Percentiles rank a stretch among this genome's conserved stretches.
Evolutionary conservation across 2,329 filamentous ascomycete genomes (phyloP).

Genomic region (Didymella keratinophila): DNA sequence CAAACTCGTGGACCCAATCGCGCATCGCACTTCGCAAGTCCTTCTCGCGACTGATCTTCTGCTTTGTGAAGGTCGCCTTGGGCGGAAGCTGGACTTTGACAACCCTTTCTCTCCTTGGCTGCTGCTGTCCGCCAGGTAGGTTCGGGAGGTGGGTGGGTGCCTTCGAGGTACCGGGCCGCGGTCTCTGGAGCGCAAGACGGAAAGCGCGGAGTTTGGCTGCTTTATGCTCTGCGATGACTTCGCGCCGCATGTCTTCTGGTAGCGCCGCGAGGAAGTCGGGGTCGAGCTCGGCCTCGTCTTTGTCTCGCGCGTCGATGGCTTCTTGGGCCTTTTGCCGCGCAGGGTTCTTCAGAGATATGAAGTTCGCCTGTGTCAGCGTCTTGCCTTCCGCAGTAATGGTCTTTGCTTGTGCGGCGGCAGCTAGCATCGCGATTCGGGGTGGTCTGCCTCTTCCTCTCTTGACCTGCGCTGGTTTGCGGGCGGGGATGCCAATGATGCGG

Average conservation of each 20-base stretch:
- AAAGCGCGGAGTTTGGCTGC: slow-evolving; percentile 37
- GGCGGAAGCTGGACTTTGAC: slow-evolving; percentile 59
- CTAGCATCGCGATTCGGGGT: slow-evolving; percentile 48
- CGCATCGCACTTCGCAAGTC: slow-evolving; percentile 78
- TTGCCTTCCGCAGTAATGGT: slow-evolving; percentile 37
- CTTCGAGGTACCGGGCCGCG: neutral
- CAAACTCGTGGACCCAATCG: slow-evolving; percentile 78
- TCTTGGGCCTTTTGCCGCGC: slow-evolving; percentile 25
- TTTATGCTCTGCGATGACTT: slow-evolving; percentile 78
- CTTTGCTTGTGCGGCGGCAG: slow-evolving; percentile 61
- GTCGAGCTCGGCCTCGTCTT: slow-evolving; percentile 32
- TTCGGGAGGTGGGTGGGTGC: neutral
- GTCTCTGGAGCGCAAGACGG: slow-evolving; percentile 38
- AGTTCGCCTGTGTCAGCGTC: slow-evolving; percentile 74
- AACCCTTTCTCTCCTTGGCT: neutral
- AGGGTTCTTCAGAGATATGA: slow-evolving; percentile 58
- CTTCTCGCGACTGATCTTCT: slow-evolving; percentile 60
- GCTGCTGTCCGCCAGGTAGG: neutral
- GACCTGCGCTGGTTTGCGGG: slow-evolving; percentile 66
- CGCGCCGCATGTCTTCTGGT: slow-evolving; percentile 70
- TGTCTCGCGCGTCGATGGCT: slow-evolving; percentile 29
- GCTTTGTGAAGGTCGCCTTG: slow-evolving; percentile 69
- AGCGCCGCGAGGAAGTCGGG: slow-evolving; percentile 80
- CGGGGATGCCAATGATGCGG: slow-evolving; percentile 58
- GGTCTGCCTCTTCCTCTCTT: slow-evolving; percentile 70